Conservation (phyloP, 345 rosid genomes). For the Clarkia xantiana region DNA sequence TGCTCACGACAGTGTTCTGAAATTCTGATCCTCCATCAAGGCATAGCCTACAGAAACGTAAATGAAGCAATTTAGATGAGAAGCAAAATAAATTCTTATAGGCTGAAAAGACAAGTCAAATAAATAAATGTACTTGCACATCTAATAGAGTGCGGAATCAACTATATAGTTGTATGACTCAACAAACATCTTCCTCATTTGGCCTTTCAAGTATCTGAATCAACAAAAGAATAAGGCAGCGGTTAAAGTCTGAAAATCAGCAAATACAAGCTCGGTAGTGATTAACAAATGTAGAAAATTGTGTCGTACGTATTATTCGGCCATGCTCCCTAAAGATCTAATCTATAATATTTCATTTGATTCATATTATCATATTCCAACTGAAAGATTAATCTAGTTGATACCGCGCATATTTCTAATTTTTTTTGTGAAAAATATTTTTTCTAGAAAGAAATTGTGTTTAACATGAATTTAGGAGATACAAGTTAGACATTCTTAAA, state of each 20-base stretch:
- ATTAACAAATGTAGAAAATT: not conserved
- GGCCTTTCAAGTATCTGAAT: conserved; percentile 91
- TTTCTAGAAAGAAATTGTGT: no score
- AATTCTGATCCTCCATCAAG: conserved; percentile 67
- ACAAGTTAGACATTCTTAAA: no score
- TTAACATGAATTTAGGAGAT: no score
- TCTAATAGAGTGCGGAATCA: conserved; percentile 14
- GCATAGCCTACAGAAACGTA: conserved; percentile 53
- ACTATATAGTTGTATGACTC: conserved; percentile 73
- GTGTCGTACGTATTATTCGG: not conserved
- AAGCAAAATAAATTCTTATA: not conserved
- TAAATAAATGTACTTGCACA: not conserved
- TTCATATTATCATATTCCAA: no score
- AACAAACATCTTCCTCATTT: conserved; percentile 58
- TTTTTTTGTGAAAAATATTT: no score
- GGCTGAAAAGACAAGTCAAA: not conserved
- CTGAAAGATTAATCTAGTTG: no score
- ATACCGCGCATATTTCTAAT: no score
- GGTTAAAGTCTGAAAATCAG: conserved; percentile 63
- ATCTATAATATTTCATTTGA: no score
- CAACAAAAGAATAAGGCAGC: conserved; percentile 62
- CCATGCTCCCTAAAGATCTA: no score
- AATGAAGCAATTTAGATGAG: conserved; percentile 1
- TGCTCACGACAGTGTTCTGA: conserved; percentile 41
- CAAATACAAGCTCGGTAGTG: conserved; percentile 21